Percentiles rank a stretch among this genome's conserved stretches.
phyloP scores from a whole-genome alignment of 768 basidiomycete species.

The Lactarius indigo region DNA sequence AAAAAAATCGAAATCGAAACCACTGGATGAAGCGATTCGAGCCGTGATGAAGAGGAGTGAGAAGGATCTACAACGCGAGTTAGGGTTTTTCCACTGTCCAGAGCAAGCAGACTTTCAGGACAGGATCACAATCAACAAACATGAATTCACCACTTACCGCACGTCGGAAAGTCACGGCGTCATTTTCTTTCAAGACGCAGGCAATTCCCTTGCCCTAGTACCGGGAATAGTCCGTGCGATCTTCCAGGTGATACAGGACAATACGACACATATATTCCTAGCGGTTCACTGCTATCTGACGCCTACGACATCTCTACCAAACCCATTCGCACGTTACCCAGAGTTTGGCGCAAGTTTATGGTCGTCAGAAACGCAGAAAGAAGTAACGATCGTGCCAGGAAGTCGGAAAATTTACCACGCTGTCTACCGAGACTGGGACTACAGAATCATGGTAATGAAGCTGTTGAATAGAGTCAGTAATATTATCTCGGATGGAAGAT shows the following conservation, averaged over 20 bases:
- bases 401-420: background rate
- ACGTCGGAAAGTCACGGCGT: background rate
- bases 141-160: background rate
- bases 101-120: background rate
- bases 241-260: conserved; percentile 3
- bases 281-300: background rate
- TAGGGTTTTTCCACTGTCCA: background rate
- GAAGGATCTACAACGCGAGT: background rate
- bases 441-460: conserved; percentile 6
- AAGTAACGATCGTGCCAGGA: background rate
- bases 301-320: background rate
- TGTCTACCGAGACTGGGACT: background rate
- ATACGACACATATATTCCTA: background rate
- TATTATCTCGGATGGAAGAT: too few relatives aligned
- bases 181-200: conserved; percentile 1
- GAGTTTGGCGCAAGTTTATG: conserved; percentile 5
- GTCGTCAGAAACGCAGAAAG: background rate
- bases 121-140: too few relatives aligned
- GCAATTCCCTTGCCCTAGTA: background rate
- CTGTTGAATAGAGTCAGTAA: background rate
- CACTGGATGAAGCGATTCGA: background rate
- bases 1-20: background rate
- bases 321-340: background rate
- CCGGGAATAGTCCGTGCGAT: background rate
- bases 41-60: background rate